A percentile compares a stretch with the other conserved stretches of the same genome.
phyloP scores from a whole-genome alignment of 129 eudicot species.

The Flaveria robusta region DNA sequence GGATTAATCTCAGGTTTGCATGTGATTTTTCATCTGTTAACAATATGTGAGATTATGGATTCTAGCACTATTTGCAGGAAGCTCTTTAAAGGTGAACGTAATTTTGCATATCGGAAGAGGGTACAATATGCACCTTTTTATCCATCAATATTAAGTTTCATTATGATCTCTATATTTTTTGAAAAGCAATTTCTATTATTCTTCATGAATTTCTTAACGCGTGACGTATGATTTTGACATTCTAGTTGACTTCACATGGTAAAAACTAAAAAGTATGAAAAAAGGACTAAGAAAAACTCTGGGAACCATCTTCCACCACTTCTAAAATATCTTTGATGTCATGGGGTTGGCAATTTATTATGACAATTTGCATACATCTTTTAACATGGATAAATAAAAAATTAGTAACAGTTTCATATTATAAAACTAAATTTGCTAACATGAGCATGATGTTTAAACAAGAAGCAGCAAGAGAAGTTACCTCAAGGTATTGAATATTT shows the following conservation, averaged over 20 bases:
- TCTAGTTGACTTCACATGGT: not conserved
- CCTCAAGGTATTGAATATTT: conserved; percentile 69
- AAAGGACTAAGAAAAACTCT: not conserved
- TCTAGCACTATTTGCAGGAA: too few species aligned
- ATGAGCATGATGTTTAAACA: not conserved
- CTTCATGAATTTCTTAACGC: not conserved
- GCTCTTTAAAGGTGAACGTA: conserved; percentile 30
- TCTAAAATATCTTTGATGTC: not conserved
- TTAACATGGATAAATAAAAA: not conserved
- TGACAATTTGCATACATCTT: not conserved
- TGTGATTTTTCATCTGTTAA: too few species aligned
- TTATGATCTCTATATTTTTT: conserved; percentile 27
- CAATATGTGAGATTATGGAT: too few species aligned
- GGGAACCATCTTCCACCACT: conserved; percentile 28
- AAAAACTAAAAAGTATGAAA: conserved; percentile 11
- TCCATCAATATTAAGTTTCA: conserved; percentile 38
- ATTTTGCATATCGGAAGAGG: conserved; percentile 24
- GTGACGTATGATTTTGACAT: too few species aligned
- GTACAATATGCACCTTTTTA: conserved; percentile 26
- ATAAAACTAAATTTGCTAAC: not conserved
- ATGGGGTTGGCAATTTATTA: not conserved
- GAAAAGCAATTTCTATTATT: conserved; percentile 16
- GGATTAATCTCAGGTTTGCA: too few species aligned
- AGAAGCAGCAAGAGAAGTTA: conserved; percentile 31
- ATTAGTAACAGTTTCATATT: not conserved